Evolutionary conservation across 371 early-diverging fungal genomes (phyloP), one percentile per base, ranked within the genome.

Genomic region (Mucor saturninus): DNA sequence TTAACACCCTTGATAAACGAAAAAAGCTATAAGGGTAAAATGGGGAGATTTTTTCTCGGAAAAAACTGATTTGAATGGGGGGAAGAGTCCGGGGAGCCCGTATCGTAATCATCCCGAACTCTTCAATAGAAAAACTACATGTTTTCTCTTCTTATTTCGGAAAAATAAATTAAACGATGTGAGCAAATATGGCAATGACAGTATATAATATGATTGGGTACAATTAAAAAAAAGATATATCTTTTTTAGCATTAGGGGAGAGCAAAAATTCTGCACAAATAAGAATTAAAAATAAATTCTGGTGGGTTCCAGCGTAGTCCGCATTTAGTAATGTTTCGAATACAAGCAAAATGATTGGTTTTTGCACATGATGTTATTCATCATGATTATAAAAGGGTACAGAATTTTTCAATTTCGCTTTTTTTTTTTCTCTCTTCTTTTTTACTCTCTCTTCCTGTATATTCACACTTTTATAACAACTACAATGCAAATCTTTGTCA

Each of bases 401-500:
- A 30, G 10, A 21, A 11, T 32, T 56, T 62, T 28, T 49, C 21
- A 11, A 42, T 2, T 54, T 37, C 29, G 13, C 38, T 31, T 42
- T 32, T 45, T 54, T 53, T 45, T 45, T 13, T 42, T 21, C 4
- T 32, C 29, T 52, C 4, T 9, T 59, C 29, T 50, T 39, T 51
- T 40, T 43, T n/a, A n/a, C 15, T 13, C 15, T 43, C 15, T 43
- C 15, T 15, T 43, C 15, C 15, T n/a, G 2, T 43, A 43, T 43
- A 46, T 46, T 21, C 1, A 45, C 4, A 45, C 7, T 46, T 26
- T 46, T 43, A n/a, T 43, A 43, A 10, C 9, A 10, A 43, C 15
- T 14, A 15, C 14, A 30, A 92, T 93, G 93, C 92, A 92, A 74
- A 91, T 91, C 62, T 92, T 91, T 71, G 91, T 91, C 56, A 91